Conservation (phyloP, 2,329 filamentous ascomycete genomes). For the Arthrobotrys megalospora region DNA sequence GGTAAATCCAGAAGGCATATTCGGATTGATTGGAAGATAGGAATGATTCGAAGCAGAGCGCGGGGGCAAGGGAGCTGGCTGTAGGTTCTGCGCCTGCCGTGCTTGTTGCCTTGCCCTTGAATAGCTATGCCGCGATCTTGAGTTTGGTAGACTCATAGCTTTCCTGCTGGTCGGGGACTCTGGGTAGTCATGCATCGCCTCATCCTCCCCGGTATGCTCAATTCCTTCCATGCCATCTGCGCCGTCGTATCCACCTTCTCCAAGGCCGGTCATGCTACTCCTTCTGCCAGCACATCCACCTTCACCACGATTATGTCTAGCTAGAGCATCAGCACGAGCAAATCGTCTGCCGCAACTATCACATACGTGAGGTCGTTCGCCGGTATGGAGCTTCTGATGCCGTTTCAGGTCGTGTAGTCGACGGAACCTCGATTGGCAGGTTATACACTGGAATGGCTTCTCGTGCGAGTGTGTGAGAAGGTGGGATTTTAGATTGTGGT, state of each 20-base stretch:
- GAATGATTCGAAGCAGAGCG: constrained; percentile 43
- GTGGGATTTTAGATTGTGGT: constrained; percentile 98
- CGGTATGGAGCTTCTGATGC: constrained; percentile 95
- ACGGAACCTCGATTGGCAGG: constrained; percentile 93
- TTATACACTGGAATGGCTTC: constrained; percentile 90
- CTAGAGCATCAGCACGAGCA: constrained; percentile 92
- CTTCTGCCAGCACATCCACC: constrained; percentile 94
- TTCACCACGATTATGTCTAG: constrained; percentile 93
- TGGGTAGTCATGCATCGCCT: constrained; percentile 63
- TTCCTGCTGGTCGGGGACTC: constrained; percentile 53
- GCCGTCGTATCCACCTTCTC: constrained; percentile 81
- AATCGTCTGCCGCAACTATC: constrained; percentile 95
- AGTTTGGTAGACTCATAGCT: constrained; percentile 53
- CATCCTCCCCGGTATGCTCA: constrained; percentile 70
- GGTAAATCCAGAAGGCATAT: constrained; percentile 40
- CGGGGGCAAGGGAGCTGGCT: constrained; percentile 46
- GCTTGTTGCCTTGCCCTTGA: constrained; percentile 43
- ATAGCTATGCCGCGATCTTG: constrained; percentile 52
- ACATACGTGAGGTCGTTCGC: constrained; percentile 94
- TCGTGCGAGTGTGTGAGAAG: constrained; percentile 97
- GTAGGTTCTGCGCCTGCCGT: constrained; percentile 53
- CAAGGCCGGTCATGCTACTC: constrained; percentile 86
- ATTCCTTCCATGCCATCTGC: constrained; percentile 70
- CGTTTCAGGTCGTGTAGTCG: constrained; percentile 95
- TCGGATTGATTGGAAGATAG: constrained; percentile 55